Conservation (phyloP, 129 eudicot genomes). For the Tanacetum coccineum region DNA sequence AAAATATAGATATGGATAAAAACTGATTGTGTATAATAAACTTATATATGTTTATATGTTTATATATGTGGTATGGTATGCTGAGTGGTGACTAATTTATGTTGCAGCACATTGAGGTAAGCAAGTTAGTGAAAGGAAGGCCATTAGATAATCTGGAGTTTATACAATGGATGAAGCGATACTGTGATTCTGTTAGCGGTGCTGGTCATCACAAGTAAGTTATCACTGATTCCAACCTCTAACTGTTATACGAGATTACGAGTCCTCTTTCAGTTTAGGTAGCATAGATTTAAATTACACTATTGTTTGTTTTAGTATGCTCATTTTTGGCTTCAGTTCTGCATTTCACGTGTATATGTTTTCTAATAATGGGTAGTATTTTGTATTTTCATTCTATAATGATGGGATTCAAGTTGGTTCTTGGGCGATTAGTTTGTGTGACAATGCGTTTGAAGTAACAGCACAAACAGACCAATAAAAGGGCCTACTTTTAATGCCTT, state of each 20-base stretch:
- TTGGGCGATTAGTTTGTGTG: not conserved
- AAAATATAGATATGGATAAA: not conserved
- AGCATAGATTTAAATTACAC: not conserved
- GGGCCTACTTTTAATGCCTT: no score
- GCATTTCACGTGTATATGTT: no score
- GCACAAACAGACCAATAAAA: not conserved
- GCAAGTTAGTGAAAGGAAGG: slow-evolving; percentile 85
- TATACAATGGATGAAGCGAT: slow-evolving; percentile 98
- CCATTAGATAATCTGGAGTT: slow-evolving; percentile 91
- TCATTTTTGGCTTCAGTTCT: not conserved
- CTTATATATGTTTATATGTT: no score
- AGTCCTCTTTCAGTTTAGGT: not conserved
- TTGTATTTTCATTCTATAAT: not conserved
- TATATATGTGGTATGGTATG: no score
- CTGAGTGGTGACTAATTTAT: not conserved
- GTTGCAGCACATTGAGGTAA: slow-evolving; percentile 84
- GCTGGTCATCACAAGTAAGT: slow-evolving; percentile 62
- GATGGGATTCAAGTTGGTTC: not conserved
- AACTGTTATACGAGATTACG: not conserved
- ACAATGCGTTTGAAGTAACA: not conserved
- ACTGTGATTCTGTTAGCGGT: slow-evolving; percentile 77
- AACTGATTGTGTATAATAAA: no score
- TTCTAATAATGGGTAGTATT: not conserved
- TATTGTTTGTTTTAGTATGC: not conserved
- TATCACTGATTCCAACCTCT: slow-evolving; percentile 4